A percentile compares a stretch with the other conserved stretches of the same genome.
Conservation (phyloP, 345 rosid species). For the Schrenkiella parvula region DNA sequence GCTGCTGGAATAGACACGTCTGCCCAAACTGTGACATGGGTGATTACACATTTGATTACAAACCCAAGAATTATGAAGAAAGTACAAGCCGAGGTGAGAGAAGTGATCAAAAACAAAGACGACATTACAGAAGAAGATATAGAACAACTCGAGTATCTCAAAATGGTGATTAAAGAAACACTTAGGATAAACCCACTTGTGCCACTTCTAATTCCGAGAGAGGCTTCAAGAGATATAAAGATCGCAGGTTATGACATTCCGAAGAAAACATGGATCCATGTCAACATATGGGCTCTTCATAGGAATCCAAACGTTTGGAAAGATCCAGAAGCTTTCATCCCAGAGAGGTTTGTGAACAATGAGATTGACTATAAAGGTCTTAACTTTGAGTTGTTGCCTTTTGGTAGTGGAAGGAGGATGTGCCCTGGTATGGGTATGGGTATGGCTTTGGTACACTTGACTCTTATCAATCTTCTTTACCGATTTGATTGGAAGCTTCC, state of each 20-base stretch:
- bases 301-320: constrained; percentile 29
- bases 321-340: constrained; percentile 20
- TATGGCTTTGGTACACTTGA: constrained; percentile 36
- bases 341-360: constrained; percentile 23
- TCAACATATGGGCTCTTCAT: constrained; percentile 19
- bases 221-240: constrained; percentile 7
- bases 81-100: constrained; percentile 24
- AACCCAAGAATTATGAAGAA: constrained; percentile 30
- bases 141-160: constrained; percentile 18
- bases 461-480: constrained; percentile 45
- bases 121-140: constrained; percentile 19
- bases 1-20: constrained; percentile 24
- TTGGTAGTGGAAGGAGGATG: constrained; percentile 59
- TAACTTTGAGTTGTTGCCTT: constrained; percentile 49
- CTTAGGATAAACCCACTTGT: constrained; percentile 11
- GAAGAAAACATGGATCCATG: constrained; percentile 27
- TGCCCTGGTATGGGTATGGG: constrained; percentile 57
- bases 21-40: constrained; percentile 24
- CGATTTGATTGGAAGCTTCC: constrained; percentile 54
- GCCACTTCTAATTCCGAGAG: constrained; percentile 29
- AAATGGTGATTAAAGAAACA: constrained; percentile 30
- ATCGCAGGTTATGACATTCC: constrained; percentile 18
- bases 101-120: constrained; percentile 22
- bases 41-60: constrained; percentile 18
- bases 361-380: constrained; percentile 46